Evolutionary conservation across 345 rosid genomes (phyloP).

Genomic region (Eucalyptus erythrocorys): DNA sequence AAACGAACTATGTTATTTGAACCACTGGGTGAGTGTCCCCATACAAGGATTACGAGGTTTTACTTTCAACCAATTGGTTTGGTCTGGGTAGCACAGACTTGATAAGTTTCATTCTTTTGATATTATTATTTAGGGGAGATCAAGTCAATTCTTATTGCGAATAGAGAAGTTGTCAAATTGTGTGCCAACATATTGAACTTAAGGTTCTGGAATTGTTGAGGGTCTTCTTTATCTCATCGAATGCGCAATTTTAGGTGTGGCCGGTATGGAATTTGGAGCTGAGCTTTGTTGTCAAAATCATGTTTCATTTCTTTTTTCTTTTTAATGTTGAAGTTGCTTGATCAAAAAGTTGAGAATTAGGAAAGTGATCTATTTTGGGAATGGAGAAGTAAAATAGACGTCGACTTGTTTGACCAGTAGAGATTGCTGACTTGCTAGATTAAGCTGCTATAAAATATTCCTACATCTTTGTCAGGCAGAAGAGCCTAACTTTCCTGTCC

Average conservation of each 20-base stretch:
- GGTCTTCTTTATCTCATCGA: not conserved
- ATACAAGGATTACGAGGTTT: not conserved
- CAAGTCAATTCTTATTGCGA: not conserved
- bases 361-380: not conserved
- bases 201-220: not conserved
- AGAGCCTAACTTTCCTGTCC: not conserved
- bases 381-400: not conserved
- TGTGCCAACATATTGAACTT: not conserved
- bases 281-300: not conserved
- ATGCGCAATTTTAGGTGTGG: not conserved
- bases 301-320: not conserved
- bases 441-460: not conserved
- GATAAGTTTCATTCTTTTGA: not conserved
- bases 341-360: not conserved
- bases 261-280: not conserved
- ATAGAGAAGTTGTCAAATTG: not conserved
- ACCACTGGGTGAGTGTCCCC: not conserved
- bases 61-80: not conserved
- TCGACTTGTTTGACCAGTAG: not conserved
- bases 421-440: not conserved
- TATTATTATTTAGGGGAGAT: not conserved
- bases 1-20: not conserved
- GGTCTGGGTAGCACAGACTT: not conserved
- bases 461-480: not conserved
- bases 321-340: not conserved